phyloP scores from a whole-genome alignment of 192 early-diverging fungal species.

The Dissophora globulifera region DNA sequence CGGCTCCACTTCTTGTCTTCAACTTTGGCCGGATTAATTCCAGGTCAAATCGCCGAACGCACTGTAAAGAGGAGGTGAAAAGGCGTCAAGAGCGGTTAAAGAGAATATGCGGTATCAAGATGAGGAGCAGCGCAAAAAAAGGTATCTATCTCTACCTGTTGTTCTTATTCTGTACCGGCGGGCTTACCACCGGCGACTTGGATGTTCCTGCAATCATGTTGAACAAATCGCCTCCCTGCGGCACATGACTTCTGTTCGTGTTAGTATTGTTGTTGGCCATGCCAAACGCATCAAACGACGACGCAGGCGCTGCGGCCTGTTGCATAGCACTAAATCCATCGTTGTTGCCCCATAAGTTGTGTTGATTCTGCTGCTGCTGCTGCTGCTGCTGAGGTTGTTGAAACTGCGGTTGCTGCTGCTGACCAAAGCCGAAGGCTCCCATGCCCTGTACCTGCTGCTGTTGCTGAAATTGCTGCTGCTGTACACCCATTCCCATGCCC shows the following conservation, averaged over 20 bases:
- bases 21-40: conserved; percentile 29
- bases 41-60: conserved; percentile 43
- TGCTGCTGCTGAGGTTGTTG: conserved; percentile 9
- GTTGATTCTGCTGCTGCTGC: conserved; percentile 12
- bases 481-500: conserved; percentile 5
- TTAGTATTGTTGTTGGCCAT: conserved; percentile 3
- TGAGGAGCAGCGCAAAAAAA: neutral
- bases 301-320: conserved; percentile 1
- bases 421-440: conserved; percentile 25
- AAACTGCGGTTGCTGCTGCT: conserved; percentile 11
- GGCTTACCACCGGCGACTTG: conserved; percentile 9
- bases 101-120: neutral
- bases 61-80: conserved; percentile 1
- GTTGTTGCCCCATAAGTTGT: conserved; percentile 23
- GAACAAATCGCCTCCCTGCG: conserved; percentile 45
- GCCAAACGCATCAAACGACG: conserved; percentile 22
- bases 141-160: conserved; percentile 17
- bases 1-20: too few relatives aligned
- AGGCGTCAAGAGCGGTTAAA: too few relatives aligned
- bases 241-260: neutral
- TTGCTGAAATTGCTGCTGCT: conserved; percentile 8
- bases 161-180: conserved; percentile 28
- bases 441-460: conserved; percentile 25
- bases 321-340: conserved; percentile 31
- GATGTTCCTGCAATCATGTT: conserved; percentile 34